Base-by-base conservation (phyloP, 2,329 filamentous ascomycete species). In the Blastomyces gilchristii region DNA sequence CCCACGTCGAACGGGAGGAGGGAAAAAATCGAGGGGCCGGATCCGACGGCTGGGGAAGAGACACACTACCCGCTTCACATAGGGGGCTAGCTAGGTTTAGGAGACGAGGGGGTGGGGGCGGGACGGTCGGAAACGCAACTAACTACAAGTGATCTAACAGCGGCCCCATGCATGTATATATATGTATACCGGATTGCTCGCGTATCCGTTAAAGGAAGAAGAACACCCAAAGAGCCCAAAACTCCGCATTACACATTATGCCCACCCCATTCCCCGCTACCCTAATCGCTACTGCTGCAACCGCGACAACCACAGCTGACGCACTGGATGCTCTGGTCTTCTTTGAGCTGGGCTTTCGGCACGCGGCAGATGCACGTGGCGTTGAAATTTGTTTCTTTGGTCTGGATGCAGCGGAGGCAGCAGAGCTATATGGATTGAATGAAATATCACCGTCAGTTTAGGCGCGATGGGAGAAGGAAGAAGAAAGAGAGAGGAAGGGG, bases 321-420 rank as follows among this genome's bases (percentile, higher is more conserved):
- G 73, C 94, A 99, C 76, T 97, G 88, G 41, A 97, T 87, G 47
- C 90, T 88, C 74, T 94, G 89, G 52, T 91, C 87, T 71, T 96
- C 91, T 76, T 96, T 96, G 72, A 99, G 78, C 75, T 95, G 85
- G 41, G 90, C 87, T 73, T 89, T 88, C 1, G 94, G 94, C 60
- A 99, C 93, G 60, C 94, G 89, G 76, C 94, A 99, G 71, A 99
- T 94, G 75, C 94, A 99, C 0, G 93, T 99, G 67, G 90, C 89
- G 76, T 93, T 94, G 80, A 97, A 99, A 77, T 99, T 99, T 39
- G 94, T 99, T 81, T 99, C 94, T 77, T 97, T 97, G n/a, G 94
- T 97, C 77, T 99, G 94, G 63, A 99, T 93, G 76, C 94, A 99
- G 66, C 92, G 86, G 62, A 97, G 81, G 75, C 94, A 99, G 77